A percentile compares a stretch with the other conserved stretches of the same genome.
Evolutionary conservation across 345 rosid genomes (phyloP).

Genomic region (Arabidopsis suecica): DNA sequence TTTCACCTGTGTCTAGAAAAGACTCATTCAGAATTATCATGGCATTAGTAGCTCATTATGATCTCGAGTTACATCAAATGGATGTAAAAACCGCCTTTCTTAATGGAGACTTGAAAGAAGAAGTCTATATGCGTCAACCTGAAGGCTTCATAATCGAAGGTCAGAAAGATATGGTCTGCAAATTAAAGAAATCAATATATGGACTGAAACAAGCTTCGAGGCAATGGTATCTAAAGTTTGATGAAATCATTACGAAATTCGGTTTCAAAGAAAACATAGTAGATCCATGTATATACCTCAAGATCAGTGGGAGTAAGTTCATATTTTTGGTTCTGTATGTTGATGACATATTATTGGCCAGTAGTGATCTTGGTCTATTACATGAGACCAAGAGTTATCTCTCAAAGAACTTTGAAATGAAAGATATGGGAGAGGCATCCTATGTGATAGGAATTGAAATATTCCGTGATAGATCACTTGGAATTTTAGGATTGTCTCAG

Average conservation of each 20-base stretch:
- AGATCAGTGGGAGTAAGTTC: too few relatives aligned
- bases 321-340: too few relatives aligned
- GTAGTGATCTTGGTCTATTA: too few relatives aligned
- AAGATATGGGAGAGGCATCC: too few relatives aligned
- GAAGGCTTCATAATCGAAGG: slow-evolving; percentile 25
- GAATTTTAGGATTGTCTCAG: too few relatives aligned
- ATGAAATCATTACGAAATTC: neutral
- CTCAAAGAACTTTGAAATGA: too few relatives aligned
- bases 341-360: too few relatives aligned
- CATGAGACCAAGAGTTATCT: too few relatives aligned
- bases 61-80: slow-evolving; percentile 17
- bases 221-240: slow-evolving; percentile 17
- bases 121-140: neutral
- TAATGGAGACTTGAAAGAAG: slow-evolving; percentile 3
- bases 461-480: too few relatives aligned
- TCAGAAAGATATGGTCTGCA: slow-evolving; percentile 14
- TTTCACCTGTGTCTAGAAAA: neutral
- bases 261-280: neutral
- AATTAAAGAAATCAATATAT: slow-evolving; percentile 26
- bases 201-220: slow-evolving; percentile 17
- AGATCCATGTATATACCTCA: too few relatives aligned
- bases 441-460: too few relatives aligned
- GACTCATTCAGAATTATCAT: neutral
- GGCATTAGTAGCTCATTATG: neutral
- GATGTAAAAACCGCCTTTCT: slow-evolving; percentile 24